These are phyloP conservation scores for Venturia asperata DNA, from an alignment of 2,329 filamentous ascomycete genomes.

Conservation along the genomic window DNA sequence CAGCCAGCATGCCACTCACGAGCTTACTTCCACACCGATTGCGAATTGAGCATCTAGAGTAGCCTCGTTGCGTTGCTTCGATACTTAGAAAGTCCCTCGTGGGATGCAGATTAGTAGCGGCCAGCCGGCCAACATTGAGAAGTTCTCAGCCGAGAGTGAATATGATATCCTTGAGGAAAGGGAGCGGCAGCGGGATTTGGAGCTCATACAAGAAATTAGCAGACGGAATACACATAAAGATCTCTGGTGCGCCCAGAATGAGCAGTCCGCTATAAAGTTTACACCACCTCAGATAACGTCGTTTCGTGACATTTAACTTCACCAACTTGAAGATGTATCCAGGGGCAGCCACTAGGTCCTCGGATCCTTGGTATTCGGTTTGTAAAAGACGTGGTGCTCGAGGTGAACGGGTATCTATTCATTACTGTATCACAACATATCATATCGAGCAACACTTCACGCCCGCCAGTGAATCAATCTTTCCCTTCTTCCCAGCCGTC, in stretches of 20 bases:
- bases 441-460: constrained; percentile 17
- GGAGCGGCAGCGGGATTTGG: background rate
- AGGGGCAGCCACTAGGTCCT: background rate
- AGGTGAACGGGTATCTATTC: constrained; percentile 9
- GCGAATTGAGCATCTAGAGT: background rate
- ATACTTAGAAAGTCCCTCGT: background rate
- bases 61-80: background rate
- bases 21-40: background rate
- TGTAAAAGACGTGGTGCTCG: background rate
- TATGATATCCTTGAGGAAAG: background rate
- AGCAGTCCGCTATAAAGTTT: background rate
- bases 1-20: background rate
- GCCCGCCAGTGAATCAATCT: constrained; percentile 23
- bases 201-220: background rate
- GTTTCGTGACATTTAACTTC: background rate
- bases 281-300: background rate
- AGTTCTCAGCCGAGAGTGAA: background rate
- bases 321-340: background rate
- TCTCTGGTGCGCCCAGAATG: background rate
- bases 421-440: background rate
- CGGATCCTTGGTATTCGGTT: background rate
- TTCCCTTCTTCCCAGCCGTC: constrained; percentile 44
- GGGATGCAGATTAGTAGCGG: background rate
- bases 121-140: background rate
- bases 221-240: background rate